Evolutionary conservation across 208 protist genomes (phyloP).

Genomic region (Wallacemonas sp.): DNA sequence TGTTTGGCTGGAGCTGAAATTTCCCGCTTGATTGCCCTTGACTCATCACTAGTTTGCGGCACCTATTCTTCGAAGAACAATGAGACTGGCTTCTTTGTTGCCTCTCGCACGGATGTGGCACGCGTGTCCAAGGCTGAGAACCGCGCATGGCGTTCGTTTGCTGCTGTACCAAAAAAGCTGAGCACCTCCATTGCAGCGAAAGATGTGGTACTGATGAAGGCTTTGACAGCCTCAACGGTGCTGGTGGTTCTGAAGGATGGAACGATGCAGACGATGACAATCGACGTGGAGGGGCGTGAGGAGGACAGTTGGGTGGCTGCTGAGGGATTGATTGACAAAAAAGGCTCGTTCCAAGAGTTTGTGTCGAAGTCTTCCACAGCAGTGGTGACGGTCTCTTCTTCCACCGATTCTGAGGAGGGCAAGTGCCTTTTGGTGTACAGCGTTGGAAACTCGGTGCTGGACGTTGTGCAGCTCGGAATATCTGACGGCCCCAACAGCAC

Average conservation of each 20-base stretch:
- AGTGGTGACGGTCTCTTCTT: neutral
- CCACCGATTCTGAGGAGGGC: neutral
- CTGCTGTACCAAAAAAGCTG: constrained; percentile 2
- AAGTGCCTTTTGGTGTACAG: constrained; percentile 4
- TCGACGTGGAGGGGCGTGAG: neutral
- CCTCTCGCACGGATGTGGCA: constrained; percentile 30
- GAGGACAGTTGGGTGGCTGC: neutral
- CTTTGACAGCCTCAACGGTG: neutral
- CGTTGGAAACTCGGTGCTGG: neutral
- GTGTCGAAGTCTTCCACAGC: neutral
- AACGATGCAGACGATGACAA: neutral
- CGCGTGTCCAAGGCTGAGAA: constrained; percentile 15
- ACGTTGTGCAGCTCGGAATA: neutral
- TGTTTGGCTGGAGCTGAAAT: constrained; percentile 27
- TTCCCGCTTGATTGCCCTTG: constrained; percentile 19
- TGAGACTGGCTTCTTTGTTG: constrained; percentile 26
- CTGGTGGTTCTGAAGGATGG: constrained; percentile 11
- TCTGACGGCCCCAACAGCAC: neutral
- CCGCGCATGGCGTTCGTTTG: constrained; percentile 11
- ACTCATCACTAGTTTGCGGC: constrained; percentile 32
- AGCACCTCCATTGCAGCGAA: neutral
- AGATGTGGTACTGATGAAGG: constrained; percentile 2
- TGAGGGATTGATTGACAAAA: neutral
- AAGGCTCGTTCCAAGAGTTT: constrained; percentile 3
- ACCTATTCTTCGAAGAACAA: constrained; percentile 10